These are phyloP conservation scores for Pseudogymnoascus destructans DNA, from an alignment of 2,329 filamentous ascomycete genomes.

Conservation along the genomic window DNA sequence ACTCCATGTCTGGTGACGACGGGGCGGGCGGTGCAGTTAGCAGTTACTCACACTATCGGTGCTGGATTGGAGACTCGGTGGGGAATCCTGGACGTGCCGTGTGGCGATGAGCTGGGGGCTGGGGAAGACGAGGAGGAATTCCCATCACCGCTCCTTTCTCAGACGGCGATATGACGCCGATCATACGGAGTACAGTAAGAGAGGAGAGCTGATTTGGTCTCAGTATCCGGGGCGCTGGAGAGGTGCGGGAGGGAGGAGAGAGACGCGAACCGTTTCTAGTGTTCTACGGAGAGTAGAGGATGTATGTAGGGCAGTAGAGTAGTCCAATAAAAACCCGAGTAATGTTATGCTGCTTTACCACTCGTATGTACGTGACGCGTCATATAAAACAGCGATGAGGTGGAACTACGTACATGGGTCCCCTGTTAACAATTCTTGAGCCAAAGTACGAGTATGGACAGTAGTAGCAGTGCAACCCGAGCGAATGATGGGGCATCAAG, in stretches of 20 bases:
- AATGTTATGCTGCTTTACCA: no score
- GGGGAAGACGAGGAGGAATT: not conserved
- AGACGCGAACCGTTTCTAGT: slow-evolving; percentile 7
- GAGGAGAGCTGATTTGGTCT: not conserved
- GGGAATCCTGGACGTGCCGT: not conserved
- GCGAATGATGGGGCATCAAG: not conserved
- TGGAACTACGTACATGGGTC: no score
- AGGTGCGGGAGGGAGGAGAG: not conserved
- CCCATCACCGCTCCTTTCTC: not conserved
- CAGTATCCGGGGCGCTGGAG: not conserved
- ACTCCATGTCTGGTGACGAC: not conserved
- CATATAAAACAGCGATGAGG: no score
- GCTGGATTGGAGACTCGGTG: not conserved
- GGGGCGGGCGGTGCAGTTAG: slow-evolving; percentile 1
- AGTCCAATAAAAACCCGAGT: no score
- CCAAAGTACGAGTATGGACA: no score
- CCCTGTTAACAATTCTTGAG: no score
- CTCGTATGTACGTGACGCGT: no score
- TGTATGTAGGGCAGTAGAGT: no score
- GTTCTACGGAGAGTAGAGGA: not conserved
- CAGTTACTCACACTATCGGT: not conserved
- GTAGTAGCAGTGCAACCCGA: not conserved
- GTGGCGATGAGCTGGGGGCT: not conserved
- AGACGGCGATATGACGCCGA: not conserved
- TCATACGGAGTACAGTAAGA: no score